Evolutionary conservation across 2,329 filamentous ascomycete genomes (phyloP), one percentile per base, ranked within the genome.

Genomic region (Botryosphaeria dothidea): DNA sequence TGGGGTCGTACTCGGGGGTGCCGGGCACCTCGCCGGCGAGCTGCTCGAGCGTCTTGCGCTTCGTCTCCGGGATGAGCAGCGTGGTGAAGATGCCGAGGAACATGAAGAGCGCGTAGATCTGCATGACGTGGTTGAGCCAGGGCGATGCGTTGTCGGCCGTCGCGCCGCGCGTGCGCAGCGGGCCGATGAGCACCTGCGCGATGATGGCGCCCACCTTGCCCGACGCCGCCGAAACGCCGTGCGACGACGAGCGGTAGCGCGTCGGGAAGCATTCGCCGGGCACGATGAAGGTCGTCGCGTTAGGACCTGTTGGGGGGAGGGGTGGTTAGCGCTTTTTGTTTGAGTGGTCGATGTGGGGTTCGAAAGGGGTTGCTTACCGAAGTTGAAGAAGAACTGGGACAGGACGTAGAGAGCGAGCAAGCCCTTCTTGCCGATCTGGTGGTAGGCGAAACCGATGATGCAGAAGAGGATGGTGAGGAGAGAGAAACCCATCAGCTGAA

Each of bases 31-130:
- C 90, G 1, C 88, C 89, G 0, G 88, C 84, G 17, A 92, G 79
- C 68, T 89, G 85, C 73, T 92, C 92, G 46, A 95, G 80, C 0
- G 90, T 92, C 74, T 87, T 83, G 1, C 89, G 84, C 79, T 90
- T 92, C 0, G 89, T 93, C 78, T 93, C 91, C 0, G 90, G 90
- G 23, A 93, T 88, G n/a, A 94, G 78, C 3, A 93, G 79, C 1
- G 88, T 88, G 2, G 87, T 86, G 52, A 92, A 77, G 52, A 86
- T 85, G 38, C 92, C 92, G 60, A 85, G 84, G 5, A 93, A 82
- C 91, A 93, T 93, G 81, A 94, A 93, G 9, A 92, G 81, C 0
- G 90, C 90, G 75, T 92, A 93, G 41, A 93, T 90, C 74, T 92
- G 84, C 81, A 94, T 88, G 41, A 93, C 85, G 65, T 90, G 87